Base-by-base conservation (phyloP, 1,284 basidiomycete species). In the Rhodofomes roseus region DNA sequence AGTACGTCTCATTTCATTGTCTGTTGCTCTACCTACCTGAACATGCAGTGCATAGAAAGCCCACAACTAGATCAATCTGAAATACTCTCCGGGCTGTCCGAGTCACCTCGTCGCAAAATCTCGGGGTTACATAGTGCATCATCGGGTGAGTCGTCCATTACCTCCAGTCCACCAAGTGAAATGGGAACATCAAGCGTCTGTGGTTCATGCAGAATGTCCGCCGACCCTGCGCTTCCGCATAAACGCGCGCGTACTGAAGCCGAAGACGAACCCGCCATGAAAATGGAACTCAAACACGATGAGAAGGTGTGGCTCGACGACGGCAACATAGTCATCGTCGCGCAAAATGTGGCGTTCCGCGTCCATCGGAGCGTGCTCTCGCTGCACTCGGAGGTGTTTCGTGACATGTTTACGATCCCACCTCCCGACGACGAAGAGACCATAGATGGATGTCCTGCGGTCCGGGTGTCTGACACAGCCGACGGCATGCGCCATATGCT, bases 261-360 rank as follows among this genome's bases (percentile, higher is more conserved):
- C 23, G 22, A 25, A n/a, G 20, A 12, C 5, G 23, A 44, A 22
- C 2, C 22, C 22, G 20, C 43, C 22, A 22, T 22, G 9, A 16
- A 8, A 11, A 25, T 25, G 9, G 22, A 44, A 8, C 4, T 40
- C 16, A 40, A 39, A 58, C 64, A 62, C 37, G 66, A 66, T 37
- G 37, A 60, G 7, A 64, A 69, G 27, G 61, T 70, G 25, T 71
- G 70, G 70, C 62, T 62, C 54, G 61, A 65, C 2, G 71, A 71
- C 61, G 71, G 71, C 12, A 72, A 69, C 57, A 62, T 71, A 52
- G 60, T 72, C 37, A 62, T 72, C 12, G 52, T 66, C 9, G 65
- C 64, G 29, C 63, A 63, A 41, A 59, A 57, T 11, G 60, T 55
- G 2, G 62, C 63, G 1, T 72, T 71, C 61, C 60, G 65, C 11